Evolutionary conservation across 805 yeast genomes (phyloP), one percentile per base, ranked within the genome.

Genomic region (Saccharomycopsis sp.): DNA sequence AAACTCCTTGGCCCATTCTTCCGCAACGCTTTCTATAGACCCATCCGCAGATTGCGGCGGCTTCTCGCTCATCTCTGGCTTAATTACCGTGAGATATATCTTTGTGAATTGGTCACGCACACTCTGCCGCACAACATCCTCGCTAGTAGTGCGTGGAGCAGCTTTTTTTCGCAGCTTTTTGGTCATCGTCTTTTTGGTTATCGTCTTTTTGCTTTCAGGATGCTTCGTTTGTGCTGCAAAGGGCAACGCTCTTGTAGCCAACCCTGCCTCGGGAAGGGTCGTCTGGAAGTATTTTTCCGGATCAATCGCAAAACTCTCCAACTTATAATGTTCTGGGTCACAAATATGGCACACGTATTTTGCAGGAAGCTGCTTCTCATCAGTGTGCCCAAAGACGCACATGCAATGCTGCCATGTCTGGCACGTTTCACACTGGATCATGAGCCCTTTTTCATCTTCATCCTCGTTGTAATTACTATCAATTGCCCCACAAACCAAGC

Each of bases 351-450:
- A 86, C 20, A 64, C 63, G 66, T 86, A 85, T 12, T 66, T 62
- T 9, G 77, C 71, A 2, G 87, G 86, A 1, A 78, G 68, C 34
- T 66, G 67, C 35, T 68, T 70, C 22, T 65, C 67, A n/a, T 65
- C 65, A 9, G 67, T 63, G 3, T 72, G 67, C 50, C 71, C 75
- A 24, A 85, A 78, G 80, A 85, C 75, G 69, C 92, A 86, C 57
- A 67, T 71, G 35, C 80, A 78, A 66, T 86, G 92, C 67, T 86
- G 91, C 91, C 91, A 86, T 1, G 89, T 80, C 52, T 76, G 69
- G 67, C 92, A 86, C 5, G 70, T 64, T 25, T 83, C 89, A 70
- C 92, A 86, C 65, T 82, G 83, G 25, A 85, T 78, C 87, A 85
- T 84, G 12, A 73, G 74, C 14, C 87, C 83, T 1, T 69, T 68